phyloP scores from a whole-genome alignment of 306 rosid species.

The Senna siamea region DNA sequence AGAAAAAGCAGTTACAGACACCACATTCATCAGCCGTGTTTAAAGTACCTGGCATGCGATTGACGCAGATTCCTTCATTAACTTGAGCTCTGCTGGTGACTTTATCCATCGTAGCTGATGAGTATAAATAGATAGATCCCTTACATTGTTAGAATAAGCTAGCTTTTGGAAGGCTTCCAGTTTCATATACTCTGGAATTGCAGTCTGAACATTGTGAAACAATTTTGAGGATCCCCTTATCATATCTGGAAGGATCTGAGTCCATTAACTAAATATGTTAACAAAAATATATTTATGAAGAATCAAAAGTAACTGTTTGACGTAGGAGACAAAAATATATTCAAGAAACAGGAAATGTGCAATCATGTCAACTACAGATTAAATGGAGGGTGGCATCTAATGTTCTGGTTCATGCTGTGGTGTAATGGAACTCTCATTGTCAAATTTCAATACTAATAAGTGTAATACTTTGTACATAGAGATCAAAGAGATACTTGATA shows the following conservation, averaged over 20 bases:
- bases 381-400: not conserved
- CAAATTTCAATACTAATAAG: not conserved
- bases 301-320: slow-evolving; percentile 18
- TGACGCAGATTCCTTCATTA: slow-evolving; percentile 92
- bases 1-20: not conserved
- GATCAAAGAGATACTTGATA: not conserved
- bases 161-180: slow-evolving; percentile 75
- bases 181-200: slow-evolving; percentile 60
- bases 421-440: slow-evolving; percentile 1
- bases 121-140: slow-evolving; percentile 58
- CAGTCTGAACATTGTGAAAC: slow-evolving; percentile 82
- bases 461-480: not conserved
- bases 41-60: slow-evolving; percentile 88
- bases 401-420: not conserved
- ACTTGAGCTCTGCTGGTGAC: slow-evolving; percentile 85
- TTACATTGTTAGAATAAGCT: slow-evolving; percentile 52
- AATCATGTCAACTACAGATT: slow-evolving; percentile 3
- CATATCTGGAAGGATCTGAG: slow-evolving; percentile 89
- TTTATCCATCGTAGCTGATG: slow-evolving; percentile 82
- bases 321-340: slow-evolving; percentile 8
- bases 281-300: slow-evolving; percentile 22
- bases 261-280: slow-evolving; percentile 49
- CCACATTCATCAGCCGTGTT: not conserved
- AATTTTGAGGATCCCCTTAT: slow-evolving; percentile 61
- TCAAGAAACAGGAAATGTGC: not conserved